phyloP scores from a whole-genome alignment of 1,139 yeast species.

The Kodamaea plutei region DNA sequence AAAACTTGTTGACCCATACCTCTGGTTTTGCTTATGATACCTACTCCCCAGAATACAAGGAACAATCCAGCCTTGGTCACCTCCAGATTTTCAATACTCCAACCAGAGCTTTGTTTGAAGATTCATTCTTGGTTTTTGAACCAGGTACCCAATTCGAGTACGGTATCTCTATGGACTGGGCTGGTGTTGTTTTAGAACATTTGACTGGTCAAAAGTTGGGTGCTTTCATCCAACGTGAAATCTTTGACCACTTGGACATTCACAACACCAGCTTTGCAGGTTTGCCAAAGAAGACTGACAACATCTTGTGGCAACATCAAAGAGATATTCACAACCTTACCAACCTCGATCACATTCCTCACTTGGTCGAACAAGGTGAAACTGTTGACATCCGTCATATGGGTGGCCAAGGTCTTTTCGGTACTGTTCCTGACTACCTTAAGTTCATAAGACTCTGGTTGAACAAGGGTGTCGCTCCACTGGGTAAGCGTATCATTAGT shows the following conservation, averaged over 20 bases:
- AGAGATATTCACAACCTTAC: neutral
- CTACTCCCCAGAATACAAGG: constrained; percentile 8
- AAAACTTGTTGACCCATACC: constrained; percentile 48
- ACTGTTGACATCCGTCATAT: constrained; percentile 21
- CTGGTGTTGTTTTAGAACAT: constrained; percentile 43
- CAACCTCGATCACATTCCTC: neutral
- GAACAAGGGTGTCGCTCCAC: constrained; percentile 40
- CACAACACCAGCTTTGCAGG: constrained; percentile 4
- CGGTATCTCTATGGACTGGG: constrained; percentile 52
- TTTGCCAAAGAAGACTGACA: neutral
- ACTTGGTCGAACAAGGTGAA: neutral
- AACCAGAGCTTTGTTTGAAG: constrained; percentile 21
- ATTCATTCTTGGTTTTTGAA: constrained; percentile 38
- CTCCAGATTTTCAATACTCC: constrained; percentile 21
- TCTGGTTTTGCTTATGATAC: constrained; percentile 49
- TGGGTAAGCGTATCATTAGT: constrained; percentile 28
- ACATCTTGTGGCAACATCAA: constrained; percentile 1
- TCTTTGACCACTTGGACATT: constrained; percentile 46
- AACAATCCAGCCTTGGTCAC: constrained; percentile 16
- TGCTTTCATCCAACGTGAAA: constrained; percentile 31
- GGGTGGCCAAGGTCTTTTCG: constrained; percentile 50
- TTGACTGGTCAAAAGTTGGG: constrained; percentile 41
- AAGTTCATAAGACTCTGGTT: constrained; percentile 42
- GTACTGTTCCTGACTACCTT: constrained; percentile 40
- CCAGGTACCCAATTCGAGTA: constrained; percentile 53